Percentiles rank a stretch among this genome's conserved stretches.
phyloP scores from a whole-genome alignment of 2,329 filamentous ascomycete species.

The Tolypocladium cylindrosporum region DNA sequence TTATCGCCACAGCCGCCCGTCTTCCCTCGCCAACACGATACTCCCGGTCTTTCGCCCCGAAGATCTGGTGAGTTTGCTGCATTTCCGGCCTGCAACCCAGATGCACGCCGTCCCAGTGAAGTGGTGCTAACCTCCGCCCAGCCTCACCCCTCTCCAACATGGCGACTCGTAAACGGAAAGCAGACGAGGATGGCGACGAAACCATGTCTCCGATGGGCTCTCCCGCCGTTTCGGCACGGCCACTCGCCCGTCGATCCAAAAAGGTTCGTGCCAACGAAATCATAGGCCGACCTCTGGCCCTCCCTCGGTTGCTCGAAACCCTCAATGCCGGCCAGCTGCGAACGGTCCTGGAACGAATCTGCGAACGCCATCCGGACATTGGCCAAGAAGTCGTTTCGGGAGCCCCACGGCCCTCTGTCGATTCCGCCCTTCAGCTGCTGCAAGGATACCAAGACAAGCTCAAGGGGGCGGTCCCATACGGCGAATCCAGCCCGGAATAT shows the following conservation, averaged over 20 bases:
- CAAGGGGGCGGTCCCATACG: slow-evolving; percentile 74
- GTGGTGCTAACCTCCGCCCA: slow-evolving; percentile 12
- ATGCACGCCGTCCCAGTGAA: neutral
- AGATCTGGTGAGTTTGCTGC: slow-evolving; percentile 40
- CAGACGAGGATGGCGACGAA: slow-evolving; percentile 72
- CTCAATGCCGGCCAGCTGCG: slow-evolving; percentile 78
- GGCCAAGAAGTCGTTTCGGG: slow-evolving; percentile 73
- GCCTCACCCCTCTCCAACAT: slow-evolving; percentile 42
- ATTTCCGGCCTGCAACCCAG: neutral
- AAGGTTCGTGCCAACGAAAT: slow-evolving; percentile 56
- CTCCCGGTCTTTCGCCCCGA: slow-evolving; percentile 41
- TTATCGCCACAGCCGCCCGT: slow-evolving; percentile 49
- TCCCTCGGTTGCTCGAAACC: slow-evolving; percentile 80
- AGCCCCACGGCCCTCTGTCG: slow-evolving; percentile 79
- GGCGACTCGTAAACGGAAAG: slow-evolving; percentile 71
- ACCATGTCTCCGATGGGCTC: slow-evolving; percentile 78
- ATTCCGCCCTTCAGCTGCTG: slow-evolving; percentile 70
- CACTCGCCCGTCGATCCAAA: slow-evolving; percentile 57
- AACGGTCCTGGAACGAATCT: slow-evolving; percentile 79
- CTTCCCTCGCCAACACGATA: slow-evolving; percentile 50
- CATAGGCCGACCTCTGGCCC: slow-evolving; percentile 41
- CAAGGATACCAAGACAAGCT: slow-evolving; percentile 72
- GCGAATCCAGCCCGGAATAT: slow-evolving; percentile 80
- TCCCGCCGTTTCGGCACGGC: slow-evolving; percentile 61
- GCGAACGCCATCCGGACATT: slow-evolving; percentile 79